Base-by-base conservation (phyloP, 2,329 filamentous ascomycete species). In the Nothophaeocryptopus gaeumannii region DNA sequence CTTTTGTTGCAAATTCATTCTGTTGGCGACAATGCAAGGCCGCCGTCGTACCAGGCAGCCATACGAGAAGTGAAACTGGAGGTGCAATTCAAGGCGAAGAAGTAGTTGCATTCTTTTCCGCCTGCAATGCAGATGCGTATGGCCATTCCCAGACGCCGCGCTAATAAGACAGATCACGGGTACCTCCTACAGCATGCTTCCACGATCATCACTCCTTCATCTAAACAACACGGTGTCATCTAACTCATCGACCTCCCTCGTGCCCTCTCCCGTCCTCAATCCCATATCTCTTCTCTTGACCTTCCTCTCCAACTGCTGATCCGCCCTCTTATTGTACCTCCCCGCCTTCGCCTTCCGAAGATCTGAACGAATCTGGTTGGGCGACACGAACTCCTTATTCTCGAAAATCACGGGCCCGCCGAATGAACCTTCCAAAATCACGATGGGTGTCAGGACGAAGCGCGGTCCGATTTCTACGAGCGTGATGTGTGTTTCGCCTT, bases 391-490 rank as follows among this genome's bases (percentile, higher is more conserved):
- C 70, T 96, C 86, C 78, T 89, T 93, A 76, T 97, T 97, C 77
- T 97, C 89, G 74, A 95, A 99, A 66, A 99, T 95, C 58, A 97
- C 89, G 2, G 93, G 92, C 0, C 93, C 93, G 46, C 92, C 92
- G 62, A 99, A 97, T 54, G 88, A 91, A 37, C 89, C 90, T 69
- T 99, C 93, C 62, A 95, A 84, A 59, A 97, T 96, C 50, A 97
- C 84, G 58, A 96, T 96, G 1, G 93, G 92, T 20, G 90, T 96
- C 43, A 96, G 76, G 29, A 96, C 90, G 61, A 96, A 92, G 39
- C 93, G 82, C 0, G 93, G 93, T 0, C 93, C 93, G 55, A 99
- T 95, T 72, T 99, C 93, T 1, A 96, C 83, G 16, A 99, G 78
- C 52, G 80, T 86, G 55, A 97, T 76, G 58, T 95, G 87, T 5